Evolutionary conservation across 2,329 filamentous ascomycete species (phyloP), one percentile per base, ranked within the genome.

Genomic region (Didymella arachidicola): DNA sequence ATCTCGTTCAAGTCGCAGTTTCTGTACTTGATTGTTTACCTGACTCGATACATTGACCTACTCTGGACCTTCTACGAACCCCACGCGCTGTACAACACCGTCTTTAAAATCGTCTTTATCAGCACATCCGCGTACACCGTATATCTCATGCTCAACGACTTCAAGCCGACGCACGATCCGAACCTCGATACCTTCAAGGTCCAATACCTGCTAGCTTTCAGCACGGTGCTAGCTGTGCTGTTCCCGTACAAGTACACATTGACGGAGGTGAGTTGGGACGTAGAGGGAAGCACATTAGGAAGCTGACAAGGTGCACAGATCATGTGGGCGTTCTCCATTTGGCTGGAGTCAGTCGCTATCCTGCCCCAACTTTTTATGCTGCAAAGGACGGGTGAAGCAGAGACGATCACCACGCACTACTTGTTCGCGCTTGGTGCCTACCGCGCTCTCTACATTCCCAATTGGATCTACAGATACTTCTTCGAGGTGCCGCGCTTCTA

Each of bases 401-500:
- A 99, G 81, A 97, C 95, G n/a, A 99, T 99, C 74, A 99, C 95
- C 12, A 97, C 93, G 1, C 94, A 99, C 80, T 99, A 99, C 78
- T 86, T 99, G 41, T 97, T 97, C 74, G 94, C 96, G 14, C 84
- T 99, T 36, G 95, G 95, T 32, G 82, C 89, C 63, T 99, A 99
- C 82, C 86, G 95, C 57, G 92, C 93, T 3, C 83, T 99, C 56
- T 99, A 99, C 80, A 99, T 99, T 69, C 95, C 95, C 66, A 99
- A 99, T 81, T 99, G 95, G 95, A 88, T 98, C 71, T 98, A 92
- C 80, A 85, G 95, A 55, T 98, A 94, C 80, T 86, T 91, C 68
- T 84, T 86, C 50, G 93, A 97, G 78, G 82, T 86, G 49, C 74
- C 73, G 22, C 64, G 60, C 32, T 89, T 92, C 77, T 90, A 89